Evolutionary conservation across 2,329 filamentous ascomycete genomes (phyloP).

Genomic region (Xylaria sp.): DNA sequence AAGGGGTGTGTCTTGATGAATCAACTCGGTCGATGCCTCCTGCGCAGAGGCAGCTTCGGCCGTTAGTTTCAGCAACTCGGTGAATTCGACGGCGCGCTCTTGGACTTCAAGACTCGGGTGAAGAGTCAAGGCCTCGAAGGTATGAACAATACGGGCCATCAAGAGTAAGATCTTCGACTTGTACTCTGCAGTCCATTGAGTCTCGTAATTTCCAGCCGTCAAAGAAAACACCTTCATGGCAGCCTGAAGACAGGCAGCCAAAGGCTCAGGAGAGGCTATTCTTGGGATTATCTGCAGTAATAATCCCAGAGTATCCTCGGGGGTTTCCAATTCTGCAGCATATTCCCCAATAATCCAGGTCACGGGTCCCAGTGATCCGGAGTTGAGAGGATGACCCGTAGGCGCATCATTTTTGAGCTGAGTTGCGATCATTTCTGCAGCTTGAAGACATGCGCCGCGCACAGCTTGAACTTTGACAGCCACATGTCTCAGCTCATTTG

Average conservation of each 20-base stretch:
- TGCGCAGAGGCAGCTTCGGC: constrained; percentile 73
- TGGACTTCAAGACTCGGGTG: constrained; percentile 92
- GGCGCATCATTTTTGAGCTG: constrained; percentile 50
- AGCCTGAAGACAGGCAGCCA: constrained; percentile 79
- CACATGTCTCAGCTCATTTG: constrained; percentile 80
- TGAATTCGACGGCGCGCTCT: constrained; percentile 86
- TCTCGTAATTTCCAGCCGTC: constrained; percentile 59
- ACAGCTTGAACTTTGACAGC: constrained; percentile 87
- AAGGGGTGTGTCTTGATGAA: constrained; percentile 65
- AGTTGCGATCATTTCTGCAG: constrained; percentile 70
- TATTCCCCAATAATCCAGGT: constrained; percentile 90
- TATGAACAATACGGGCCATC: constrained; percentile 74
- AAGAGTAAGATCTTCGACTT: constrained; percentile 72
- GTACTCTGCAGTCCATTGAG: constrained; percentile 65
- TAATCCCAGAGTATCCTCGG: constrained; percentile 67
- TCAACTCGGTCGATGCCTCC: constrained; percentile 48
- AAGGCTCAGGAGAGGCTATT: constrained; percentile 55
- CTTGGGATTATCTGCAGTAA: constrained; percentile 63
- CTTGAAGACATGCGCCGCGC: constrained; percentile 71
- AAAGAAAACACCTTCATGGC: constrained; percentile 77
- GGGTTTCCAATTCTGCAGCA: constrained; percentile 61
- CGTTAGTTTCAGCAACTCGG: constrained; percentile 81
- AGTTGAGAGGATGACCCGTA: constrained; percentile 51
- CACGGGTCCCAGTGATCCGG: constrained; percentile 66
- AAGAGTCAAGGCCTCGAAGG: constrained; percentile 69